Base-by-base conservation (phyloP, 768 basidiomycete genomes). In the Leccinum subtestaceum region DNA sequence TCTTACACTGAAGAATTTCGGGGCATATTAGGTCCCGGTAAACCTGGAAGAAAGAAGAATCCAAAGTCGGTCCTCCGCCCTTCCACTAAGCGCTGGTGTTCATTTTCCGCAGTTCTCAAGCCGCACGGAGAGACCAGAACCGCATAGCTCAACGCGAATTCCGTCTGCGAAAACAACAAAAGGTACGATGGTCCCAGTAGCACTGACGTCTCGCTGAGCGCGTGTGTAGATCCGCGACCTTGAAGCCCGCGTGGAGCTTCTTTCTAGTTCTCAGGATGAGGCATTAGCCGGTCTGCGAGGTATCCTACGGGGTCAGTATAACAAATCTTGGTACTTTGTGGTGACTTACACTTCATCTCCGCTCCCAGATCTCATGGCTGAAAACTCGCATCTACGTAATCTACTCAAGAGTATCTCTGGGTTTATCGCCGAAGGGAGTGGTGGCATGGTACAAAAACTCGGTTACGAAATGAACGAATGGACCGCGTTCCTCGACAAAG, bases 111-210 rank as follows among this genome's bases (percentile, higher is more conserved):
- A 94, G 91, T 76, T 94, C 91, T 21, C 92, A 93, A 75, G 91
- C 91, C 34, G 91, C 92, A 13, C 78, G 91, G 65, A 83, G 91
- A 63, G 91, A 94, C 75, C 91, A 94, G 71, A 94, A 94, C 69
- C 84, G 91, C 54, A 93, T 96, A 55, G 95, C 95, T 2, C 95
- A 96, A 70, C 84, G 95, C 17, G 95, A 97, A 71, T 97, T 96
- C 68, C 85, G 95, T 52, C 76, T 95, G 53, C 80, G 95, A 66
- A 97, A 97, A 71, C 95, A 96, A 68, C 94, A 95, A 63, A 81
- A 88, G 71, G 88, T 88, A 58, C 59, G 78, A 74, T 49, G 48
- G 31, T 45, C 47, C 47, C 10, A 15, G 17, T 38, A 13, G 13
- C 21, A 19, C 52, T 56, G 31, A 36, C 9, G 6, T 19, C 38